Conservation (phyloP, 2,329 filamentous ascomycete species). For the Pseudocercospora fuligena region DNA sequence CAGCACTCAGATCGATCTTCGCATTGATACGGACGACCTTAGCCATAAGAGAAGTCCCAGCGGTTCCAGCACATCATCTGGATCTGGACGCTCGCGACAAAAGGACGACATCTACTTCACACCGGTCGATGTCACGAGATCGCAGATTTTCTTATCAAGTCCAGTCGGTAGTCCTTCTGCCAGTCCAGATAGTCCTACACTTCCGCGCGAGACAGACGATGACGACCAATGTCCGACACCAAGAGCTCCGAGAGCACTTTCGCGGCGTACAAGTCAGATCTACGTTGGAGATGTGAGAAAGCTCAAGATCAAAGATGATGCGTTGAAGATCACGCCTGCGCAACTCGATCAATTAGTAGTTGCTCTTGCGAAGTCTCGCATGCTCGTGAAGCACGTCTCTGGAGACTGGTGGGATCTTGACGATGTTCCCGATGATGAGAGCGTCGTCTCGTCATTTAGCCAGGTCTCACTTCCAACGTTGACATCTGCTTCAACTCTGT, state of each 20-base stretch:
- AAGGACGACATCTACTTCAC: slow-evolving; percentile 35
- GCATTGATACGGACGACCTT: slow-evolving; percentile 18
- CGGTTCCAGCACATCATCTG: slow-evolving; percentile 15
- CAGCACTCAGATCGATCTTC: background rate
- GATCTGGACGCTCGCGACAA: slow-evolving; percentile 15
- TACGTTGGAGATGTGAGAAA: slow-evolving; percentile 19
- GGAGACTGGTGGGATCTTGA: slow-evolving; percentile 35
- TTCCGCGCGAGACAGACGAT: slow-evolving; percentile 7
- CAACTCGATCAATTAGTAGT: slow-evolving; percentile 34
- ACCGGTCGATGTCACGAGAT: slow-evolving; percentile 31
- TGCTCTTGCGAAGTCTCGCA: slow-evolving; percentile 31
- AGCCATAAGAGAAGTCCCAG: slow-evolving; percentile 23
- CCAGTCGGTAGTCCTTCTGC: slow-evolving; percentile 29
- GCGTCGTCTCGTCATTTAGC: slow-evolving; percentile 26
- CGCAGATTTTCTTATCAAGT: slow-evolving; percentile 32
- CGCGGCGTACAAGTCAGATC: slow-evolving; percentile 22
- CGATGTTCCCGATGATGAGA: slow-evolving; percentile 30
- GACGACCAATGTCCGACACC: slow-evolving; percentile 21
- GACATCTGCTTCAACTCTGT: slow-evolving; percentile 29
- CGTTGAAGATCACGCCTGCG: slow-evolving; percentile 25
- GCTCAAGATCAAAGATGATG: slow-evolving; percentile 2
- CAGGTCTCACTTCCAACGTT: slow-evolving; percentile 26
- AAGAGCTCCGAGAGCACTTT: slow-evolving; percentile 16
- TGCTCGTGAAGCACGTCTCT: slow-evolving; percentile 31
- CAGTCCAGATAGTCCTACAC: slow-evolving; percentile 20